A percentile compares a stretch with the other conserved stretches of the same genome.
Conservation (phyloP, 2,329 filamentous ascomycete species). For the Pseudodiploospora longispora region DNA sequence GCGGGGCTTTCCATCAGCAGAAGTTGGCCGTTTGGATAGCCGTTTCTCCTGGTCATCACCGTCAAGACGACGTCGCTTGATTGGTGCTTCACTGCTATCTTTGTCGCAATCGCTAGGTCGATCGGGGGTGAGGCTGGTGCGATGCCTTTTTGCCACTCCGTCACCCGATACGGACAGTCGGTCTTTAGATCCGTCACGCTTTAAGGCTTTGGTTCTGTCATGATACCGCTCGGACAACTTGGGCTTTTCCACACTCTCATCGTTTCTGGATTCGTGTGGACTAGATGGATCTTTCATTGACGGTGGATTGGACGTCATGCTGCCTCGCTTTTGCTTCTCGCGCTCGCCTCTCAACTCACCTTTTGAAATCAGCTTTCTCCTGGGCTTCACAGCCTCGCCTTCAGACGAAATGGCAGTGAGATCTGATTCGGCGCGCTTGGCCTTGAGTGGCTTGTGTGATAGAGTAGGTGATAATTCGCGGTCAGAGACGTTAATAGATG, state of each 20-base stretch:
- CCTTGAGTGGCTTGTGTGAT: conserved; percentile 40
- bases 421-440: conserved; percentile 48
- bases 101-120: conserved; percentile 42
- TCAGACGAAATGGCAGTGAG: conserved; percentile 44
- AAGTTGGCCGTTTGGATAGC: conserved; percentile 29
- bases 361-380: conserved; percentile 56
- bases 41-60: conserved; percentile 43
- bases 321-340: conserved; percentile 50
- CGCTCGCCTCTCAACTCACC: conserved; percentile 53
- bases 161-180: conserved; percentile 43
- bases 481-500: conserved; percentile 41
- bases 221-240: conserved; percentile 47
- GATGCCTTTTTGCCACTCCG: conserved; percentile 47
- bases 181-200: conserved; percentile 53
- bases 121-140: conserved; percentile 52
- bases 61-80: conserved; percentile 52
- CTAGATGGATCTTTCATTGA: conserved; percentile 45
- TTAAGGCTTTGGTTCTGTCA: conserved; percentile 52
- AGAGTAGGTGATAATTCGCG: conserved; percentile 43
- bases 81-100: conserved; percentile 41
- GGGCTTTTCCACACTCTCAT: conserved; percentile 41
- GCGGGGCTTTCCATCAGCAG: conserved; percentile 37
- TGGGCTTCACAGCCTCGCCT: conserved; percentile 49
- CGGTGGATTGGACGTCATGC: conserved; percentile 48
- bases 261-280: conserved; percentile 39